Evolutionary conservation across 352 stramenopile species (phyloP), one percentile per base, ranked within the genome.

Genomic region (Phytophthora citrophthora): DNA sequence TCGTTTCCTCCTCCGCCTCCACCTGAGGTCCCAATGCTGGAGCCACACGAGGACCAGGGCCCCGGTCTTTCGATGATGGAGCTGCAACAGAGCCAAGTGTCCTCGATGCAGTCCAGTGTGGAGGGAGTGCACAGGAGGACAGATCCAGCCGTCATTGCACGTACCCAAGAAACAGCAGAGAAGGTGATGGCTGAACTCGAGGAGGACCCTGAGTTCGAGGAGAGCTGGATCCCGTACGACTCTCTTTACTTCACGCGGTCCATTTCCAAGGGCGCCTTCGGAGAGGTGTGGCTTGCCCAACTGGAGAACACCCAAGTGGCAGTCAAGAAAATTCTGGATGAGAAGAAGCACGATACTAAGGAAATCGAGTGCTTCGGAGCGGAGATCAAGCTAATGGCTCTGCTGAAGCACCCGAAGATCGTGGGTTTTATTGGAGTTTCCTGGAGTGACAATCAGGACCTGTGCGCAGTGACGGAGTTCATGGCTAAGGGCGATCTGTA

Each of bases 221-320:
- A 74, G 2, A 76, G 76, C 48, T 82, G 79, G 61, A 85, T 93
- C 39, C 71, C 86, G 31, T 90, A 91, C 70, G 73, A 78, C 11
- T 82, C 83, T 34, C 61, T 94, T 27, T 89, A 90, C 54, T 94
- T 92, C 48, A 94, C 86, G 10, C 86, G 86, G 26, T 73, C 83
- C 24, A 68, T 94, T 31, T 90, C 81, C 11, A 90, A 88, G 27
- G 86, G 86, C 49, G 86, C 86, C 7, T 94, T 94, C 38, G 86
- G 86, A 11, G 82, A 92, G 39, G 86, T 94, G 44, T 94, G 86
- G 86, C 77, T 94, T 7, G 86, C 83, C 27, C 84, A 92, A 58
- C 61, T 93, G 29, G 83, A 91, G 54, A 90, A 91, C 59, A 83
- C 66, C 6, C 83, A 92, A 64, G 86, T 94, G 57, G 86, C 86